These are phyloP conservation scores for Flueggea neowawraea DNA, from an alignment of 441 rosid species.

Conservation along the genomic window DNA sequence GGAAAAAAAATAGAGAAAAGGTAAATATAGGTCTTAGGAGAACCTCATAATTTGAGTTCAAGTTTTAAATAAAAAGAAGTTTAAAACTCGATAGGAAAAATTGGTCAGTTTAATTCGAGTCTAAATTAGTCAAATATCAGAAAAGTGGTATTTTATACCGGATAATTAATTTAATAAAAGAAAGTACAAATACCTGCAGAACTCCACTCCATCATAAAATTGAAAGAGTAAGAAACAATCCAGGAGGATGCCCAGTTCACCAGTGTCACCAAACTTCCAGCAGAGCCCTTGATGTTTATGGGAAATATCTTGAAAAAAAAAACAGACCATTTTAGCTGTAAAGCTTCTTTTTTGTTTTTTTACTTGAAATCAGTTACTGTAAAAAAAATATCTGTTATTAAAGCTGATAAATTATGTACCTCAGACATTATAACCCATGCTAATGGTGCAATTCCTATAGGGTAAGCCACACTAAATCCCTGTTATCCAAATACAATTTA, in stretches of 20 bases:
- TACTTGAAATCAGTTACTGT: background rate
- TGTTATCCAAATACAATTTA: background rate
- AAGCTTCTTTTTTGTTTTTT: background rate
- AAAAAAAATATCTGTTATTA: background rate
- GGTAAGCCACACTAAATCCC: background rate
- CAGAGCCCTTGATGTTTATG: conserved; percentile 5
- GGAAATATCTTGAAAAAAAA: conserved; percentile 1
- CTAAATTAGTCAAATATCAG: background rate
- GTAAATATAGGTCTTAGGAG: background rate
- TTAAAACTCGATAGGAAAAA: too few relatives aligned
- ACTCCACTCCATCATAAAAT: conserved; percentile 3
- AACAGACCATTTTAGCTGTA: background rate
- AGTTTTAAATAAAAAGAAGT: too few relatives aligned
- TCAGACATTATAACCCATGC: background rate
- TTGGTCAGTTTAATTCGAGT: too few relatives aligned
- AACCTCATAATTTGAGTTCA: too few relatives aligned
- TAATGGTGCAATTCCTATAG: background rate
- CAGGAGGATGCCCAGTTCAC: conserved; percentile 2
- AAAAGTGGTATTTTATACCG: background rate
- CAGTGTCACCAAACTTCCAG: conserved; percentile 1
- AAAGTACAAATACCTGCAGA: background rate
- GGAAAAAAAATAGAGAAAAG: background rate
- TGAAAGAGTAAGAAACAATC: conserved; percentile 4
- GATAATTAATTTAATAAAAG: background rate
- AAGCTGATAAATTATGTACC: background rate